Base-by-base conservation (phyloP, 2,329 filamentous ascomycete genomes). In the Ophiostoma himal-ulmi region DNA sequence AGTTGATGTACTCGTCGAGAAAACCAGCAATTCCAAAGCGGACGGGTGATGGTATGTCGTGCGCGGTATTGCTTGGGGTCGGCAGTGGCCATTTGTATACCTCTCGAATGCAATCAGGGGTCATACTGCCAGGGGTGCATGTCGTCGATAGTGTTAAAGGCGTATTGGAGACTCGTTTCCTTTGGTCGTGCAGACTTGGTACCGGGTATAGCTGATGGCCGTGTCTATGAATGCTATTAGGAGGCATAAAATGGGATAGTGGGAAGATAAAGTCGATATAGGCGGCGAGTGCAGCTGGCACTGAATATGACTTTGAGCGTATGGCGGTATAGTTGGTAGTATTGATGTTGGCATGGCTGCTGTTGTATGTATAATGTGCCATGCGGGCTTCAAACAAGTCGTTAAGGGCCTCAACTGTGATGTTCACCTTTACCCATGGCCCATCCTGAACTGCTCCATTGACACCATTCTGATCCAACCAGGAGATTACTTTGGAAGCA, bases 1-100 rank as follows among this genome's bases (percentile, higher is more conserved):
- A 79, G 73, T 81, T 82, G 74, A 81, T 79, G 73, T 81, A 82
- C 73, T 85, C 76, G 22, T 83, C 82, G 0, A 85, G 79, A 75
- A 85, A 85, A 8, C 84, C 83, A 1, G 82, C 82, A 30, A 85
- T 77, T 37, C 81, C 83, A 66, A 84, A 76, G 0, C 80, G 79
- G 8, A 80, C 79, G 0, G 77, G 75, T 0, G 81, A 68, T 36
- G 81, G 44, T 48, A 20, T 48, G 1, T 8, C 17, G 6, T 20
- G 44, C 44, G 44, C 72, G 75, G 71, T 11, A 34, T 22, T 20
- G 22, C 6, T 34, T 20, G 6, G 11, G 30, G 10, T 13, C 17
- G 22, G 36, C 14, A 68, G 8, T 3, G 52, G 78, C 73, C 84
- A 80, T 72, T 82, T 82, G 77, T 85, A 85, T 14, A 83, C 78